Base-by-base conservation (phyloP, 1,284 basidiomycete genomes). In the Naganishia sp. region DNA sequence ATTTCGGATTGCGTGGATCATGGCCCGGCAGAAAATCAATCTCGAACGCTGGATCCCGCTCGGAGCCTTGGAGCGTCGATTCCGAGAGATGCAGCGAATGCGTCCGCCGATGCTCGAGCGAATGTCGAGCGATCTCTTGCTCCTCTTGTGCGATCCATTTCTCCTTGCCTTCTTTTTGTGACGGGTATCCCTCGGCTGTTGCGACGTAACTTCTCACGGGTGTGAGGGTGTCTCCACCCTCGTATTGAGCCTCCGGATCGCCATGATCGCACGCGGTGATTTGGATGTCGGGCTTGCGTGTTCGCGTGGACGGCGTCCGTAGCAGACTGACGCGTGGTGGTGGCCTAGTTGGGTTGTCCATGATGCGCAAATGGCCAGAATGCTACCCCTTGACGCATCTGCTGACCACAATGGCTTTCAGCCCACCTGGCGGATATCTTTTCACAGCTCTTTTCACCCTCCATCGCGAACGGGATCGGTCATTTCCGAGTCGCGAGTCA, bases 21-120 rank as follows among this genome's bases (percentile, higher is more conserved):
- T 56, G 18, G 11, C 50, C 48, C 3, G 33, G 48, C 3, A 18
- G 9, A 46, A 65, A 65, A 21, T 46, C 49, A 48, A 65, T 31
- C 18, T 57, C 54, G 55, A 56, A 65, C 9, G 39, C 55, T 36
- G 64, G 55, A 52, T 65, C 64, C n/a, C 64, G 31, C 3, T 65
- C 64, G 15, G 28, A n/a, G 7, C 48, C 36, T 15, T 11, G n/a
- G 3, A 39, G 48, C 23, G 59, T 61, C 11, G 48, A 49, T 28
- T 61, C 59, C n/a, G 59, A 61, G 16, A 23, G 59, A 28, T 61
- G 59, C 11, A 61, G 48, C 48, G 59, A 61, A 33, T 33, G 31
- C 42, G 23, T 48, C 21, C 48, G 42, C 39, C 28, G 36, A 39
- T 50, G 59, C 21, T 50, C 59, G 36, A 61, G 48, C 4, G 59